phyloP scores from a whole-genome alignment of 106 monocot genomes.

The Dendrobium nobile region DNA sequence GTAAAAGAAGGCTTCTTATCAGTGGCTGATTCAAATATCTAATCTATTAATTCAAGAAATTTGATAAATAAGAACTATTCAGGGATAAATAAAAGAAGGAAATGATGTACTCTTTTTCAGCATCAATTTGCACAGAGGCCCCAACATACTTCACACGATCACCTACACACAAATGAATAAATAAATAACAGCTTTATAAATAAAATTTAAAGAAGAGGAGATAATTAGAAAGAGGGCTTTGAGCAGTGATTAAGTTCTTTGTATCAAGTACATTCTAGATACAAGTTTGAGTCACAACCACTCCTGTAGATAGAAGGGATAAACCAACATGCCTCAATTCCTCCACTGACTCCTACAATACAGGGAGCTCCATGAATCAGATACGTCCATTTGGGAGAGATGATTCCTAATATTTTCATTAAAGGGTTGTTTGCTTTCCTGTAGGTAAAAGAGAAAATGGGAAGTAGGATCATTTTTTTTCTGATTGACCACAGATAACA shows the following conservation, averaged over 20 bases:
- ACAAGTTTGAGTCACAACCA: neutral
- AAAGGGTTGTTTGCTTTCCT: neutral
- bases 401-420: neutral
- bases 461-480: neutral
- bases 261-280: neutral
- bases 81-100: neutral
- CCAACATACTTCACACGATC: conserved; percentile 17
- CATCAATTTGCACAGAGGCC: conserved; percentile 3
- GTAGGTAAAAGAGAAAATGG: neutral
- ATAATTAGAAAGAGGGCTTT: neutral
- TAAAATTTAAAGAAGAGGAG: neutral
- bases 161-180: neutral
- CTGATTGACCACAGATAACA: neutral
- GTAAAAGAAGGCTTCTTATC: neutral
- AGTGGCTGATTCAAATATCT: neutral
- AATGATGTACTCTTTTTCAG: conserved; percentile 2
- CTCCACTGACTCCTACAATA: neutral
- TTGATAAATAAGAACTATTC: neutral
- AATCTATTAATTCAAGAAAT: neutral
- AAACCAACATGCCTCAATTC: neutral
- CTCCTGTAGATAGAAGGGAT: neutral
- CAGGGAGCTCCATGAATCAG: neutral
- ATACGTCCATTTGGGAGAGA: neutral
- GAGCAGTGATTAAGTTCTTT: neutral
- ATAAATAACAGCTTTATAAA: neutral